phyloP scores from a whole-genome alignment of 306 rosid species.

The Lathyrus oleraceus region DNA sequence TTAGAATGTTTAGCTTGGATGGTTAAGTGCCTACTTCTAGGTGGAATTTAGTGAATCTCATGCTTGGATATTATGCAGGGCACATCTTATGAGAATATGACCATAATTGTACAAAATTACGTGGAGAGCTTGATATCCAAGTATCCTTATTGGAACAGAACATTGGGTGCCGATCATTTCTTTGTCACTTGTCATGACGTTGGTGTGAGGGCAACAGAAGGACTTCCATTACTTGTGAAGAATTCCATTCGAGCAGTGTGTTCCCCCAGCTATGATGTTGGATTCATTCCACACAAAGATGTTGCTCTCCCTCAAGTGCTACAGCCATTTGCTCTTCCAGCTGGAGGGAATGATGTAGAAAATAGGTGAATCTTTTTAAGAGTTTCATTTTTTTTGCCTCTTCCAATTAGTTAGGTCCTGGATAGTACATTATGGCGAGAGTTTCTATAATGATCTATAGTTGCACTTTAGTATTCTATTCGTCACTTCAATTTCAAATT shows the following conservation, averaged over 20 bases:
- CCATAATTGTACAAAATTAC: conserved; percentile 80
- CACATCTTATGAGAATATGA: conserved; percentile 90
- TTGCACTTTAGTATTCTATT: background rate
- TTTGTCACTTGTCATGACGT: conserved; percentile 99
- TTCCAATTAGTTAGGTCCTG: background rate
- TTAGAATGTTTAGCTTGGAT: conserved; percentile 10
- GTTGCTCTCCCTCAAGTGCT: conserved; percentile 94
- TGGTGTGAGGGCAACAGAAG: conserved; percentile 96
- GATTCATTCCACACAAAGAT: conserved; percentile 97
- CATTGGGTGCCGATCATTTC: conserved; percentile 95
- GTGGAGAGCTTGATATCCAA: conserved; percentile 82
- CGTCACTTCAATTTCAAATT: background rate
- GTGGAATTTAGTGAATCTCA: conserved; percentile 28
- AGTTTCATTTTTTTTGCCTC: conserved; percentile 9
- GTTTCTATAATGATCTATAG: conserved; percentile 8
- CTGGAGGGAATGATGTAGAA: conserved; percentile 89
- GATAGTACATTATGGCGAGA: too few species aligned
- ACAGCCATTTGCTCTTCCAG: conserved; percentile 96
- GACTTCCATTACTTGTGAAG: conserved; percentile 79
- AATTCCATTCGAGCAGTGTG: conserved; percentile 93
- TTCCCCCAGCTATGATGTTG: conserved; percentile 95
- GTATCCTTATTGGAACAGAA: conserved; percentile 99
- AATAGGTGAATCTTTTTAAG: conserved; percentile 58
- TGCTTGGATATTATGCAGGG: conserved; percentile 64
- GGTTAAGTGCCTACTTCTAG: conserved; percentile 27